Conservation (phyloP, 1,284 basidiomycete species). For the Sanghuangporus sanghuang region DNA sequence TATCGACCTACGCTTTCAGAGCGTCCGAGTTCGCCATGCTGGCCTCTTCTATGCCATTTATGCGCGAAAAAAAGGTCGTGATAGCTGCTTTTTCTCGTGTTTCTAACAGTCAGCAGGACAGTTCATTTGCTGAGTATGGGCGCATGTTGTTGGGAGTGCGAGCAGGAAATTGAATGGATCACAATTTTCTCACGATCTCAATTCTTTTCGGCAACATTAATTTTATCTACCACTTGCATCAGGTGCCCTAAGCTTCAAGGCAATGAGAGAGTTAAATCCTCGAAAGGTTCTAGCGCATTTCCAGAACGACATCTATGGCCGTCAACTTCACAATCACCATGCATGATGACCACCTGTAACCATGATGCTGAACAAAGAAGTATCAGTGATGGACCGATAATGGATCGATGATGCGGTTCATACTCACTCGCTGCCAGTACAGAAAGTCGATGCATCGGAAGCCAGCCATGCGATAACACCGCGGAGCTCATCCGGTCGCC, state of each 20-base stretch:
- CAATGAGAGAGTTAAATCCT: no score
- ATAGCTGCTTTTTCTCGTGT: neutral
- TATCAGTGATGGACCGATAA: neutral
- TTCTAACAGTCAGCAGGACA: neutral
- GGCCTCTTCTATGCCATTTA: neutral
- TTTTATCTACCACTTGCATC: neutral
- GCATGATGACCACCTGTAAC: slow-evolving; percentile 68
- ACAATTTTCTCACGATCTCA: neutral
- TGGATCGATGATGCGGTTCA: neutral
- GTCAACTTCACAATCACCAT: slow-evolving; percentile 39
- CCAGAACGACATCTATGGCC: no score
- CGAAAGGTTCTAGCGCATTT: no score
- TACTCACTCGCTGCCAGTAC: slow-evolving; percentile 71
- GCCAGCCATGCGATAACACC: slow-evolving; percentile 80
- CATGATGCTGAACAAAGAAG: slow-evolving; percentile 43
- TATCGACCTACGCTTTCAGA: neutral
- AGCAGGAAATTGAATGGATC: no score
- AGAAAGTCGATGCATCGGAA: slow-evolving; percentile 71
- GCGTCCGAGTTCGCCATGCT: neutral
- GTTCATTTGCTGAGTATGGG: no score
- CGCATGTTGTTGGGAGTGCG: no score
- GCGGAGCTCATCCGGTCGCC: slow-evolving; percentile 70
- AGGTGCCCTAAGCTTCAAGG: no score
- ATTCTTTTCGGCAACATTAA: neutral
- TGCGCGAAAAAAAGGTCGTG: neutral